Conservation (phyloP, 345 rosid species). For the Boechera retrofracta region DNA sequence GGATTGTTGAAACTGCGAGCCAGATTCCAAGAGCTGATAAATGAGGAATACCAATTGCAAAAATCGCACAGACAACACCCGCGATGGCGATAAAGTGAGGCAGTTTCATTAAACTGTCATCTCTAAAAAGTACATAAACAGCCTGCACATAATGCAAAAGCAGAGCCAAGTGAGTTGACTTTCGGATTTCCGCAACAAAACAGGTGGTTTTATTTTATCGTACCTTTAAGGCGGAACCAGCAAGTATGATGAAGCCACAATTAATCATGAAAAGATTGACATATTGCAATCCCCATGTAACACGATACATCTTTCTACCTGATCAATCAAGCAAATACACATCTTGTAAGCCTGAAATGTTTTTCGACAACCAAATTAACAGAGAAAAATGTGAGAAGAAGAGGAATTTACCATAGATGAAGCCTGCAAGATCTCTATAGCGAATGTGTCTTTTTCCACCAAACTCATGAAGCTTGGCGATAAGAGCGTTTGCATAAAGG, state of each 20-base stretch:
- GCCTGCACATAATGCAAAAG: slow-evolving; percentile 47
- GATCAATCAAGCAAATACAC: slow-evolving; percentile 16
- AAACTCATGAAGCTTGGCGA: slow-evolving; percentile 83
- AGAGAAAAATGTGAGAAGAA: not conserved
- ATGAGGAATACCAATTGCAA: slow-evolving; percentile 84
- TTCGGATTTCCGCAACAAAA: not conserved
- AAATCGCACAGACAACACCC: slow-evolving; percentile 63
- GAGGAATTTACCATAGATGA: slow-evolving; percentile 60
- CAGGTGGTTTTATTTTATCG: not conserved
- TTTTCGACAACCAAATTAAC: not conserved
- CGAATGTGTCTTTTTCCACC: slow-evolving; percentile 94
- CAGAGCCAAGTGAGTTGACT: not conserved
- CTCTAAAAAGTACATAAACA: slow-evolving; percentile 57
- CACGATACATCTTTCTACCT: slow-evolving; percentile 43
- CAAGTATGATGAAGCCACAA: slow-evolving; percentile 59
- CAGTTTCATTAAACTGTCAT: slow-evolving; percentile 55
- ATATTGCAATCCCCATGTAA: slow-evolving; percentile 63
- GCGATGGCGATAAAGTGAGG: slow-evolving; percentile 61
- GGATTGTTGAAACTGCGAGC: slow-evolving; percentile 79
- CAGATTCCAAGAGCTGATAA: slow-evolving; percentile 83
- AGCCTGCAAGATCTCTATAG: slow-evolving; percentile 92
- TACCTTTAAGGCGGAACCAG: slow-evolving; percentile 59
- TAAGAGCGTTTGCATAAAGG: slow-evolving; percentile 76
- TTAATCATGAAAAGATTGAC: slow-evolving; percentile 63
- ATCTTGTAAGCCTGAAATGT: not conserved